phyloP scores from a whole-genome alignment of 371 early-diverging fungal genomes.

The Cokeromyces recurvatus region DNA sequence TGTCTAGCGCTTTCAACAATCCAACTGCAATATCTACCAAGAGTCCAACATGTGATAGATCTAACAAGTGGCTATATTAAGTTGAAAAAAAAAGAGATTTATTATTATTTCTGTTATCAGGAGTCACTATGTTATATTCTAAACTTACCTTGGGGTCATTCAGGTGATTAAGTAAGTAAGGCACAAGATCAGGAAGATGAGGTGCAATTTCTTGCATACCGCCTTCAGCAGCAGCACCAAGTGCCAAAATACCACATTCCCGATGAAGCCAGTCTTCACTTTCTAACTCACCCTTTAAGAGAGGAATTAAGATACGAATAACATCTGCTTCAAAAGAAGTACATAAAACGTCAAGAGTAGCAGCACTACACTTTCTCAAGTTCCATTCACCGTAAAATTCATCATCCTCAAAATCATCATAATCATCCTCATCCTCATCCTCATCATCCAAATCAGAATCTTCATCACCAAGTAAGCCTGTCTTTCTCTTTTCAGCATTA shows the following conservation, averaged over 20 bases:
- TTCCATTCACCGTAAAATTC: slow-evolving; percentile 93
- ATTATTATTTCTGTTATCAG: too few species aligned
- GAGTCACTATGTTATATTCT: too few species aligned
- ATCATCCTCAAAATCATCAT: slow-evolving; percentile 84
- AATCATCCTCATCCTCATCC: slow-evolving; percentile 83
- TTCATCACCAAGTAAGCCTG: slow-evolving; percentile 11
- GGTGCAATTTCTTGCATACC: slow-evolving; percentile 84
- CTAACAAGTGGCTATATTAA: slow-evolving; percentile 75
- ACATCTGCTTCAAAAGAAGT: slow-evolving; percentile 80
- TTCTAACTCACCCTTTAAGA: slow-evolving; percentile 74
- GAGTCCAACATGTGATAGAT: slow-evolving; percentile 97
- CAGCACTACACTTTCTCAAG: slow-evolving; percentile 95
- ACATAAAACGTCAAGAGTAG: slow-evolving; percentile 91
- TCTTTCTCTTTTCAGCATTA: slow-evolving; percentile 20
- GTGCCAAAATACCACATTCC: slow-evolving; percentile 93
- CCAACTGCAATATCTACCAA: slow-evolving; percentile 90
- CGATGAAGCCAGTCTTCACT: slow-evolving; percentile 84
- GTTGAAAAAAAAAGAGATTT: too few species aligned
- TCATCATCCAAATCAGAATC: slow-evolving; percentile 53
- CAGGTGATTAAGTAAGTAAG: slow-evolving; percentile 76
- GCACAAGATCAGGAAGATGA: slow-evolving; percentile 83
- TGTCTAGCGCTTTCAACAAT: slow-evolving; percentile 39
- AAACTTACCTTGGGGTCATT: slow-evolving; percentile 67
- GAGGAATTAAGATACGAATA: slow-evolving; percentile 79
- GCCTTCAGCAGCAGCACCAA: slow-evolving; percentile 95